A percentile compares a stretch with the other conserved stretches of the same genome.
These are phyloP conservation scores for Candida krabiensis DNA, from an alignment of 805 yeast species.

Conservation along the genomic window DNA sequence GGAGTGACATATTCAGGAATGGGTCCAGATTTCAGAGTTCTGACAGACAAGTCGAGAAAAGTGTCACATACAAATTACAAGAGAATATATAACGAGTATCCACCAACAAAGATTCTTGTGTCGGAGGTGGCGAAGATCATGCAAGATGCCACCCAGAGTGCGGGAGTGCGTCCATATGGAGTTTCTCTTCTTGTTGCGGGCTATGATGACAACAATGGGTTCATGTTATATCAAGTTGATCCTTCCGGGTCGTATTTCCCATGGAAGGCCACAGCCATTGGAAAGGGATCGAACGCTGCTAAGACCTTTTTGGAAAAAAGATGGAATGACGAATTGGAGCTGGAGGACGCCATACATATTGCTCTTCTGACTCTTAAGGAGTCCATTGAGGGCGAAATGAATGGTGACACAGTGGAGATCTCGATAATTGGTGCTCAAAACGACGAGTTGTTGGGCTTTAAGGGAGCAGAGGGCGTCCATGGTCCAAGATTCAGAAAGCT, in stretches of 20 bases:
- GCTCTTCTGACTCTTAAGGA: slow-evolving; percentile 93
- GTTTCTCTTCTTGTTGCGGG: slow-evolving; percentile 95
- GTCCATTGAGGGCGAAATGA: slow-evolving; percentile 96
- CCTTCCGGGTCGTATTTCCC: slow-evolving; percentile 98
- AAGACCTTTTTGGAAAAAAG: slow-evolving; percentile 96
- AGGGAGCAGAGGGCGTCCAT: slow-evolving; percentile 69
- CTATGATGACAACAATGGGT: slow-evolving; percentile 68
- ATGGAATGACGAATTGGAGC: slow-evolving; percentile 95
- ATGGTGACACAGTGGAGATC: slow-evolving; percentile 93
- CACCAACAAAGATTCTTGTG: slow-evolving; percentile 91
- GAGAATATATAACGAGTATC: slow-evolving; percentile 92
- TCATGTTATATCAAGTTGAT: slow-evolving; percentile 91
- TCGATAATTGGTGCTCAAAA: slow-evolving; percentile 83
- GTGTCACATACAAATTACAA: slow-evolving; percentile 91
- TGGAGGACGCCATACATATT: slow-evolving; percentile 97
- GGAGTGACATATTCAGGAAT: slow-evolving; percentile 97
- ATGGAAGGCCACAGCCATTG: slow-evolving; percentile 99
- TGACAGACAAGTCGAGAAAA: slow-evolving; percentile 91
- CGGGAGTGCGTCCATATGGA: slow-evolving; percentile 99
- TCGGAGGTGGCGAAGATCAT: slow-evolving; percentile 93
- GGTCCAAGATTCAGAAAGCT: slow-evolving; percentile 92
- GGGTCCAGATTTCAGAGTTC: slow-evolving; percentile 98
- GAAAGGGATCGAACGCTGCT: slow-evolving; percentile 94
- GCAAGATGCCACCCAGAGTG: slow-evolving; percentile 98
- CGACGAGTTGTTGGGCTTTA: slow-evolving; percentile 77